phyloP scores from a whole-genome alignment of 257 asterid species.

The Penstemon davidsonii region DNA sequence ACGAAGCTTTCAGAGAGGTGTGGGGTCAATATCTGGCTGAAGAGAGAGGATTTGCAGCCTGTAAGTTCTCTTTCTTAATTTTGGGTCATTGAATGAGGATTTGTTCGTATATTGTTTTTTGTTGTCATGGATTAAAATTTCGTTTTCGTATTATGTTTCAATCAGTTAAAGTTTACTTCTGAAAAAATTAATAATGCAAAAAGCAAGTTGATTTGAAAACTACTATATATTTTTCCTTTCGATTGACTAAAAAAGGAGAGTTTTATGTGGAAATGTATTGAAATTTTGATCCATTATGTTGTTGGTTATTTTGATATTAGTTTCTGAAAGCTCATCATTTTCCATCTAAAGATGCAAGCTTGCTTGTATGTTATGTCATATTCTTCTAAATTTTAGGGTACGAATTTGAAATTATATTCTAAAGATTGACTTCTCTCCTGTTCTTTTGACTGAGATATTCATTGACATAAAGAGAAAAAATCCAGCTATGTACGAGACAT shows the following conservation, averaged over 20 bases:
- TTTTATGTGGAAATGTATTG: too few relatives aligned
- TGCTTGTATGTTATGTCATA: background rate
- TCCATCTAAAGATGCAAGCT: conserved; percentile 5
- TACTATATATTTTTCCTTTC: too few relatives aligned
- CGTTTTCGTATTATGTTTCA: too few relatives aligned
- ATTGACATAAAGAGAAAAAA: background rate
- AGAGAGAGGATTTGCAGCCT: conserved; percentile 89
- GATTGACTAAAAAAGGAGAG: too few relatives aligned
- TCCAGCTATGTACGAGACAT: background rate
- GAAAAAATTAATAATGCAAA: too few relatives aligned
- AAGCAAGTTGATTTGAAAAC: too few relatives aligned
- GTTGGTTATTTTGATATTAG: too few relatives aligned
- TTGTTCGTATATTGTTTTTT: background rate
- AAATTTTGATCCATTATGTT: too few relatives aligned
- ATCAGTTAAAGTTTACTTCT: too few relatives aligned
- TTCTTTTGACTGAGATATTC: background rate
- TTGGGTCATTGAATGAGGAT: too few relatives aligned
- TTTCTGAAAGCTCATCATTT: too few relatives aligned
- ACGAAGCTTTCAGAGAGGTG: conserved; percentile 63
- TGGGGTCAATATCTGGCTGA: conserved; percentile 76
- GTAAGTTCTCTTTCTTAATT: conserved; percentile 30
- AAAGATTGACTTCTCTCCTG: background rate
- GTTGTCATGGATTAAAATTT: background rate
- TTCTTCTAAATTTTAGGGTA: background rate
- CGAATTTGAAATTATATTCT: background rate